phyloP scores from a whole-genome alignment of 129 eudicot species.

The Scalesia atractyloides region DNA sequence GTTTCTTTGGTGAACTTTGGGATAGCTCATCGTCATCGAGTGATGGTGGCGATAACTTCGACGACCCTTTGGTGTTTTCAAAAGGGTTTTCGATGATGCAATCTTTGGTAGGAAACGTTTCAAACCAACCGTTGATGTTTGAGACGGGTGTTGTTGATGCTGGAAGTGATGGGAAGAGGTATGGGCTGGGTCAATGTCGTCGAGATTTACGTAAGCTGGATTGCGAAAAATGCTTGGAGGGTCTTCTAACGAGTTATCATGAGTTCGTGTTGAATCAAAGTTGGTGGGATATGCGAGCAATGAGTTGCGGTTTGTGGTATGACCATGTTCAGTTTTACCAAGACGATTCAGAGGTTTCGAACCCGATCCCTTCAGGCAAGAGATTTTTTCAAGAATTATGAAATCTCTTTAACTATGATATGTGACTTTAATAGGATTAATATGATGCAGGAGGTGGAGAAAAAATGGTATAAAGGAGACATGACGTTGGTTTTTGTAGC shows the following conservation, averaged over 20 bases:
- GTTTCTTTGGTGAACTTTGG: conserved; percentile 21
- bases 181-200: conserved; percentile 41
- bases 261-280: conserved; percentile 14
- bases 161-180: conserved; percentile 28
- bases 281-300: conserved; percentile 32
- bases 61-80: conserved; percentile 27
- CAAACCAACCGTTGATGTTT: conserved; percentile 33
- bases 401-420: not conserved
- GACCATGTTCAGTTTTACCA: conserved; percentile 18
- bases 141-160: conserved; percentile 20
- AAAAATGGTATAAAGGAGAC: conserved; percentile 9
- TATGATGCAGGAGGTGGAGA: conserved; percentile 16
- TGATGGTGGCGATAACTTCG: not conserved
- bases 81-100: conserved; percentile 39
- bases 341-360: not conserved
- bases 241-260: conserved; percentile 10
- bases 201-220: too few relatives aligned
- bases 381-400: not conserved
- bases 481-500: conserved; percentile 23
- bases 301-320: conserved; percentile 42
- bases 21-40: conserved; percentile 4
- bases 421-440: not conserved
- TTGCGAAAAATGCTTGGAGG: too few relatives aligned
- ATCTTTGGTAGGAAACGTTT: conserved; percentile 16
- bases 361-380: conserved; percentile 19